Evolutionary conservation across 805 yeast species (phyloP), one percentile per base, ranked within the genome.

Genomic region (Candida coquimbonensis): DNA sequence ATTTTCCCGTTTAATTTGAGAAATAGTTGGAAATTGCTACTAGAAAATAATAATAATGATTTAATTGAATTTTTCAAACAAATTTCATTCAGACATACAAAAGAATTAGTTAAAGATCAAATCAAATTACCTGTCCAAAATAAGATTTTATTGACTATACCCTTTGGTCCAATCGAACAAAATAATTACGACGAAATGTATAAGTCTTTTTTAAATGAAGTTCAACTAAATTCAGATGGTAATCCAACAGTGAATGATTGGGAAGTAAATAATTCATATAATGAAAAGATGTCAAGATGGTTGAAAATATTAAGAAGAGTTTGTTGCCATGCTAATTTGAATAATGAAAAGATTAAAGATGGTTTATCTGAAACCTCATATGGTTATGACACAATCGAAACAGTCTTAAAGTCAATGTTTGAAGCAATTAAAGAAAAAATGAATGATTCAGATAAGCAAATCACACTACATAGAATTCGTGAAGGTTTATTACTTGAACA

Each of bases 111-210:
- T 0, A 76, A 78, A 33, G 73, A 77, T 39, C 95, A 91, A 55
- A 80, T 93, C 14, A 60, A 70, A 36, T 68, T 93, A 9, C 99
- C 99, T 0, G 78, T 79, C 0, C 99, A 93, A 60, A 72, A 73
- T 4, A 71, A 96, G 43, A 70, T 80, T 9, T 67, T 89, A 39
- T 63, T 93, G 41, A 73, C 86, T 1, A 70, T 87, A 17, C 87
- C 89, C 3, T 85, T 93, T 61, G 80, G 85, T 4, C 80, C 87
- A 0, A 77, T 93, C 19, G 99, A 93, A 60, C 84, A 85, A 57
- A 88, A 87, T 57, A 82, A 87, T 55, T 93, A 93, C 59, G 75
- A 80, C 43, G 79, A 80, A 52, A 53, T 78, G 19, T 78, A 78
- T 57, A 70, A 74, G 17, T 74, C 76, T n/a, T 87, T 88, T 56